These are phyloP conservation scores for Leccinum subfulvum DNA, from an alignment of 1,284 basidiomycete species.

Conservation along the genomic window DNA sequence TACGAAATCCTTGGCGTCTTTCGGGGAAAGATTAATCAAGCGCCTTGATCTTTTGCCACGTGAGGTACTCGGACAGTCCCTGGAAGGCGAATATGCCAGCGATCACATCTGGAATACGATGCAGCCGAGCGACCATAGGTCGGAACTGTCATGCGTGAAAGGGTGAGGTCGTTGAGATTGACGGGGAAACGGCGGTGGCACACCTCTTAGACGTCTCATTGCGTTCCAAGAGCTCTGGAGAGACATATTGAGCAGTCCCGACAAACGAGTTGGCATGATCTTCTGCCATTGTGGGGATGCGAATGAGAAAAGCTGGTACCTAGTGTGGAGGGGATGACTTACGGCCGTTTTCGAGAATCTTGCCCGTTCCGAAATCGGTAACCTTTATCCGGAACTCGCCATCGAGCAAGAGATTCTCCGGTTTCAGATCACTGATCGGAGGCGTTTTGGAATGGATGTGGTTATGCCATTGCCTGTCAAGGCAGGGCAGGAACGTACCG, in stretches of 20 bases:
- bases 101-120: slow-evolving; percentile 93
- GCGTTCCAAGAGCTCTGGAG: slow-evolving; percentile 84
- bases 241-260: slow-evolving; percentile 94
- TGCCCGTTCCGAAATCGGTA: slow-evolving; percentile 96
- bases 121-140: slow-evolving; percentile 96
- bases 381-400: slow-evolving; percentile 86
- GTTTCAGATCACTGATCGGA: slow-evolving; percentile 73
- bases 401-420: slow-evolving; percentile 90
- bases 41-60: slow-evolving; percentile 76
- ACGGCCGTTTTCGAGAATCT: slow-evolving; percentile 69
- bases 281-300: slow-evolving; percentile 29
- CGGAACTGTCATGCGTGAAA: slow-evolving; percentile 57
- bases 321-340: slow-evolving; percentile 19
- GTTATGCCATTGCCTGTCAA: slow-evolving; percentile 12
- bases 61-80: slow-evolving; percentile 81
- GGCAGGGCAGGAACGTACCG: slow-evolving; percentile 44
- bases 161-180: background rate
- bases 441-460: background rate
- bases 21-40: slow-evolving; percentile 74
- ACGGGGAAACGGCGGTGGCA: background rate
- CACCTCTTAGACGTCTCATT: slow-evolving; percentile 74
- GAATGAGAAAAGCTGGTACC: slow-evolving; percentile 10
- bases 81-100: slow-evolving; percentile 91
- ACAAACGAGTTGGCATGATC: slow-evolving; percentile 83
- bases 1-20: slow-evolving; percentile 67